These are phyloP conservation scores for Rhodomyrtus psidioides DNA, from an alignment of 441 rosid species.

Conservation along the genomic window DNA sequence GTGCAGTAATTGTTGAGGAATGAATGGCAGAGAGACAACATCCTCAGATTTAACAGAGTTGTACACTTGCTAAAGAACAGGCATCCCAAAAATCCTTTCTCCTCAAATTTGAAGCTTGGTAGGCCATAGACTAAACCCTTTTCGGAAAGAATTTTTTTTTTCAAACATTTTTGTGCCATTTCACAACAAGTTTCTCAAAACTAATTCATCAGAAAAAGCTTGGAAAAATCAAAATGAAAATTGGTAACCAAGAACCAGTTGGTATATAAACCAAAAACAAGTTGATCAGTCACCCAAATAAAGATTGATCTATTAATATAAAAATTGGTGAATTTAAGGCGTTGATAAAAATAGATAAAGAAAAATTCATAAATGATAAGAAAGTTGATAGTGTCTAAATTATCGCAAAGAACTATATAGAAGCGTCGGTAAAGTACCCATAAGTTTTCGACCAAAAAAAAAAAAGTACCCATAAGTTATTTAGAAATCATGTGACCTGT, in stretches of 20 bases:
- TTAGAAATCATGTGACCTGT: not conserved
- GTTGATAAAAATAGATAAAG: not conserved
- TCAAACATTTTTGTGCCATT: not conserved
- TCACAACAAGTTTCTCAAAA: not conserved
- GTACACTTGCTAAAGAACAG: not conserved
- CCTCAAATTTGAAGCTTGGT: not conserved
- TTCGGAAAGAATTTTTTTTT: not conserved
- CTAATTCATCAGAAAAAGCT: not conserved
- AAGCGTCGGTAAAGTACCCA: not conserved
- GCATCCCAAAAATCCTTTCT: not conserved
- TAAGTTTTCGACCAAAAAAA: too few relatives aligned
- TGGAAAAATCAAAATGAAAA: not conserved
- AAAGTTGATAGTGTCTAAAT: not conserved
- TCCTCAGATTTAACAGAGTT: not conserved
- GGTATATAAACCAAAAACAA: not conserved
- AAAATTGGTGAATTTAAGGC: not conserved
- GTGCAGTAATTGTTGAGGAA: not conserved
- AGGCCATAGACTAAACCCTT: not conserved
- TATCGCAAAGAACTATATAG: not conserved
- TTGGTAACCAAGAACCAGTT: not conserved
- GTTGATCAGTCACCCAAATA: not conserved
- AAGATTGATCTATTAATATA: not conserved
- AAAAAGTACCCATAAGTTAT: not conserved
- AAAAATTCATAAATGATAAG: not conserved
- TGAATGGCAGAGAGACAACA: not conserved